Base-by-base conservation (phyloP, 225 moss, liverwort and hornwort species). In the Takakia lepidozioides region DNA sequence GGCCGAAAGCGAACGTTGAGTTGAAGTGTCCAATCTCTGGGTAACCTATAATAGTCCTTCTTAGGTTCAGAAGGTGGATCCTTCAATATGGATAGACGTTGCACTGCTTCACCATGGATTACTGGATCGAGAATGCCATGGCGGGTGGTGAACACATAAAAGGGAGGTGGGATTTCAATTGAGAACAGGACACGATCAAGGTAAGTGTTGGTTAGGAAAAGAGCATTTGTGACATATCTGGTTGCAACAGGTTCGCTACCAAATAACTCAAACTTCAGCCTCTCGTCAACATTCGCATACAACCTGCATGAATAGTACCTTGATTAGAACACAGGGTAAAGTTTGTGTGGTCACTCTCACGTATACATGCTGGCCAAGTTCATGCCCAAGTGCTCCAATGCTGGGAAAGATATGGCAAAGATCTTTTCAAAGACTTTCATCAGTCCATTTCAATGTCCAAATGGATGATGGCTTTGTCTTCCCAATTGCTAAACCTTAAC, bases 171-270 rank as follows among this genome's bases (percentile, higher is more conserved):
- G 1, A 69, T 22, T 3, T 2, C 26, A 0, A 81, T 29, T 14
- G 76, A 69, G 49, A 81, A 81, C 0, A 66, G 9, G 27, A 70
- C 43, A 5, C 38, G 40, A 1, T 68, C 59, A 3, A 60, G 72
- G 54, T 76, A 69, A 30, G 29, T 47, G 0, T 82, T 73, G 0
- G 73, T 77, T 14, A 82, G 35, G 52, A 69, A 64, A 2, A 77
- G 27, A 24, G 61, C 34, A 3, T 61, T 63, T 17, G 45, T 23
- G 10, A 66, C 73, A 61, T 63, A 66, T 69, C 72, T 41, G 24
- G 16, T 30, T 3, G 59, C 52, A 0, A 2, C 21, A 4, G 60
- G 1, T 36, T 66, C 54, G 16, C 48, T 73, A 32, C 69, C 76
- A 60, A 62, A 55, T 1, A 72, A 45, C 18, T 56, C 17, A 48